Evolutionary conservation across 495 filamentous ascomycete genomes (phyloP).

Genomic region (Penicillium parvum): DNA sequence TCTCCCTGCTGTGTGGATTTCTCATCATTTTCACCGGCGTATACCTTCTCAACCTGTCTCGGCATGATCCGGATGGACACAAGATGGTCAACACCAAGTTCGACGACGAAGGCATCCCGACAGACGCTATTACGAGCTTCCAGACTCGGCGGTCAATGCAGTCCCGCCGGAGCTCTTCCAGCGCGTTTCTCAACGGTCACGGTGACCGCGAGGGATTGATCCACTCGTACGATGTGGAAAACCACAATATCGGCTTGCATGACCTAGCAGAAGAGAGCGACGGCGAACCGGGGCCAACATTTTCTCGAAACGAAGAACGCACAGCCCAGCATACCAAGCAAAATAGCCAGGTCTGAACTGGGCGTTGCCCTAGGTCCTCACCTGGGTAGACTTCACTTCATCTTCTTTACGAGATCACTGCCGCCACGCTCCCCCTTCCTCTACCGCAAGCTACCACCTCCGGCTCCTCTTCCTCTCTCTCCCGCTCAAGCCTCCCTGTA

Average conservation of each 20-base stretch:
- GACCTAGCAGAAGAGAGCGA: conserved; percentile 72
- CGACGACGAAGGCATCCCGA: conserved; percentile 73
- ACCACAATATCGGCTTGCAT: conserved; percentile 55
- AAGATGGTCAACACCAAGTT: conserved; percentile 58
- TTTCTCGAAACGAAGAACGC: conserved; percentile 26
- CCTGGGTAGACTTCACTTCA: conserved; percentile 4
- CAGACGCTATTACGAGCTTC: conserved; percentile 82
- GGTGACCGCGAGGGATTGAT: conserved; percentile 76
- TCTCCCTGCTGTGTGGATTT: conserved; percentile 90
- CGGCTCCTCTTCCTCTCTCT: conserved; percentile 10
- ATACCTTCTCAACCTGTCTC: conserved; percentile 92
- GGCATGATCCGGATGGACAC: conserved; percentile 80
- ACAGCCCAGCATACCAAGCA: conserved; percentile 35
- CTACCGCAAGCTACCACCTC: conserved; percentile 8
- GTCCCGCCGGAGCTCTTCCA: conserved; percentile 65
- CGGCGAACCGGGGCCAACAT: conserved; percentile 44
- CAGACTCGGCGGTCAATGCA: conserved; percentile 94
- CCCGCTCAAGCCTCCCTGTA: conserved; percentile 24
- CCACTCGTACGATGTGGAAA: conserved; percentile 74
- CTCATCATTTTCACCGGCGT: conserved; percentile 95
- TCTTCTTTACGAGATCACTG: conserved; percentile 20
- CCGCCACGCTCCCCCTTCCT: conserved; percentile 16
- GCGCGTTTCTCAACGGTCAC: conserved; percentile 47
- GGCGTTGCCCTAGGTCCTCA: too few species aligned
- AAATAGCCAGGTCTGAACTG: conserved; percentile 32